Evolutionary conservation across 75 land plant species (phyloP), one percentile per base, ranked within the genome.

Genomic region (Pinus taeda): DNA sequence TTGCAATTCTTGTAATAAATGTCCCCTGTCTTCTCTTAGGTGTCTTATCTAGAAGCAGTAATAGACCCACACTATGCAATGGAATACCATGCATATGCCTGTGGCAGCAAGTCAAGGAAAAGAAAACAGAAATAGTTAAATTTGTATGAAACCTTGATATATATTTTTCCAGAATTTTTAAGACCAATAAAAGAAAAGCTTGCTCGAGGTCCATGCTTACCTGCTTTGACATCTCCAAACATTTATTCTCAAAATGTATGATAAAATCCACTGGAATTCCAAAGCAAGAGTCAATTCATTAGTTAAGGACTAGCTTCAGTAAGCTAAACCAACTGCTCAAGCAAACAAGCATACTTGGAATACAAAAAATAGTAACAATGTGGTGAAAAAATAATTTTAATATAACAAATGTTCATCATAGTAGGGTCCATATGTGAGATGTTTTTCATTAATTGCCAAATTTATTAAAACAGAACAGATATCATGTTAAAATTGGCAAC

Each of bases 241-340:
- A 64, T 33, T 37, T 65, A 33, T 65, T 33, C 69, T 65, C 37
- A 65, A 65, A 65, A 65, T 33, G 15, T 65, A 65, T 33, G 69
- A 33, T 7, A 65, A 65, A 65, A 65, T 33, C 69, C 69, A 65
- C 69, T 65, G 69, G 15, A 65, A 65, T 65, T 30, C 69, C 67
- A 65, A 15, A 65, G 69, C 69, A 33, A 65, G 69, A 30, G 20
- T 5, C 6, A 64, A 29, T 15, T 64, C 37, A 65, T 30, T 65
- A 33, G 37, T 30, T 4, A 65, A 33, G 8, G n/a, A n/a, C n/a
- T n/a, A n/a, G n/a, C n/a, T n/a, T n/a, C n/a, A n/a, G n/a, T n/a
- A n/a, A n/a, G n/a, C n/a, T n/a, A n/a, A n/a, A n/a, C n/a, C n/a
- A n/a, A n/a, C n/a, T n/a, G n/a, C n/a, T n/a, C n/a, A n/a, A n/a